Evolutionary conservation across 108 stramenopile genomes (phyloP).

Genomic region (Seminavis robusta): DNA sequence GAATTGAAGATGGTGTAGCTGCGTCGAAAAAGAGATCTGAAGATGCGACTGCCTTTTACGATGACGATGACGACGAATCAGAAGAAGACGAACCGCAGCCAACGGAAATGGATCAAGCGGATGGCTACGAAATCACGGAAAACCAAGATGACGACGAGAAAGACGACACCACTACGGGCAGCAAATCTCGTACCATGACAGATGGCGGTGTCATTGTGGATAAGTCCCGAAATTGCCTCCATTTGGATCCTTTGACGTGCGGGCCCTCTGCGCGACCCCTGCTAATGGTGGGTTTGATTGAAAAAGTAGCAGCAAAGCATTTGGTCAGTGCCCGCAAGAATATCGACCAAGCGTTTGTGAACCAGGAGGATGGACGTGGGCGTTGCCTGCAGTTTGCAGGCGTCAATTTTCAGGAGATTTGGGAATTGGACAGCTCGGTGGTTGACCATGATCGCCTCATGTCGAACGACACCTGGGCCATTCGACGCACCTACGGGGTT

Average conservation of each 20-base stretch:
- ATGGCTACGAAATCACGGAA: constrained; percentile 37
- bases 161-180: constrained; percentile 18
- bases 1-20: constrained; percentile 62
- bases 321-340: constrained; percentile 76
- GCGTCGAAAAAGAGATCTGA: constrained; percentile 48
- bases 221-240: constrained; percentile 47
- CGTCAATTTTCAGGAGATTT: constrained; percentile 90
- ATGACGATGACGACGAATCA: constrained; percentile 61
- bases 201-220: constrained; percentile 30
- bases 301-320: constrained; percentile 77
- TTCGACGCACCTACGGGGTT: constrained; percentile 93
- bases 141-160: constrained; percentile 53
- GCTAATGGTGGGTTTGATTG: constrained; percentile 96
- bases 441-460: constrained; percentile 82
- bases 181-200: constrained; percentile 8
- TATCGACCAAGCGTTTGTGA: constrained; percentile 83
- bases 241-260: constrained; percentile 57
- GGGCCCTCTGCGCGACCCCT: constrained; percentile 86
- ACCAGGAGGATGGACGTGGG: constrained; percentile 82
- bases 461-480: constrained; percentile 94
- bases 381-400: constrained; percentile 93
- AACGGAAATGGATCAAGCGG: neutral
- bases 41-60: constrained; percentile 63
- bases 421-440: constrained; percentile 76
- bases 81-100: constrained; percentile 12